A percentile compares a stretch with the other conserved stretches of the same genome.
These are phyloP conservation scores for Lipomyces lipofer DNA, from an alignment of 805 yeast species.

Conservation along the genomic window DNA sequence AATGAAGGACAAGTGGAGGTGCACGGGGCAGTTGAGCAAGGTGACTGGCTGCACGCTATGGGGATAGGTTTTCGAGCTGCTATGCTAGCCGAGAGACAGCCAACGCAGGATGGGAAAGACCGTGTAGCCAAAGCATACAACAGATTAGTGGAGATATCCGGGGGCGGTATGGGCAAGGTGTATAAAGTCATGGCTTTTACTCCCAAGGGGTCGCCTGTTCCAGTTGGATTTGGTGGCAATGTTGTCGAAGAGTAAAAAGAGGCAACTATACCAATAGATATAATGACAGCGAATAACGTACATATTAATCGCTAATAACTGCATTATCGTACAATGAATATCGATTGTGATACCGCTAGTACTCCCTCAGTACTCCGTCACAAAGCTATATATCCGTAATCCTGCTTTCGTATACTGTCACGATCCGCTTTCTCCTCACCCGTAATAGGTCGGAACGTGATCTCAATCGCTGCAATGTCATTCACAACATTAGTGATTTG, in stretches of 20 bases:
- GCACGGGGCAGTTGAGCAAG: constrained; percentile 70
- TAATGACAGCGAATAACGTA: constrained; percentile 1
- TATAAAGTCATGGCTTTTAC: constrained; percentile 70
- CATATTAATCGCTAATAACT: not conserved
- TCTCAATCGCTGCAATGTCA: constrained; percentile 61
- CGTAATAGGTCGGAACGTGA: constrained; percentile 69
- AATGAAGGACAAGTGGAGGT: constrained; percentile 36
- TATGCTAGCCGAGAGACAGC: constrained; percentile 47
- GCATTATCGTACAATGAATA: not conserved
- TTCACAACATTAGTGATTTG: constrained; percentile 55
- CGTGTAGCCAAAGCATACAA: constrained; percentile 57
- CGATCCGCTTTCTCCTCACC: constrained; percentile 65
- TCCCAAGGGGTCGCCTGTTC: constrained; percentile 46
- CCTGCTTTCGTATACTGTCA: constrained; percentile 60
- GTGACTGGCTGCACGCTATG: constrained; percentile 72
- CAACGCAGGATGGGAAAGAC: constrained; percentile 49
- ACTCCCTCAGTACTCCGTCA: constrained; percentile 1
- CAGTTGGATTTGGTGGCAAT: constrained; percentile 58
- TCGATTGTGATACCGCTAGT: constrained; percentile 1
- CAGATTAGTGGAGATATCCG: constrained; percentile 62
- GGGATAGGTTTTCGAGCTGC: constrained; percentile 71
- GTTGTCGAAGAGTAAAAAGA: constrained; percentile 17
- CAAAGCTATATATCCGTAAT: constrained; percentile 25
- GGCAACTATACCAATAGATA: not conserved
- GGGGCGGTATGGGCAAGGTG: constrained; percentile 69